phyloP scores from a whole-genome alignment of 345 rosid genomes.

The Eucalyptus victrix region DNA sequence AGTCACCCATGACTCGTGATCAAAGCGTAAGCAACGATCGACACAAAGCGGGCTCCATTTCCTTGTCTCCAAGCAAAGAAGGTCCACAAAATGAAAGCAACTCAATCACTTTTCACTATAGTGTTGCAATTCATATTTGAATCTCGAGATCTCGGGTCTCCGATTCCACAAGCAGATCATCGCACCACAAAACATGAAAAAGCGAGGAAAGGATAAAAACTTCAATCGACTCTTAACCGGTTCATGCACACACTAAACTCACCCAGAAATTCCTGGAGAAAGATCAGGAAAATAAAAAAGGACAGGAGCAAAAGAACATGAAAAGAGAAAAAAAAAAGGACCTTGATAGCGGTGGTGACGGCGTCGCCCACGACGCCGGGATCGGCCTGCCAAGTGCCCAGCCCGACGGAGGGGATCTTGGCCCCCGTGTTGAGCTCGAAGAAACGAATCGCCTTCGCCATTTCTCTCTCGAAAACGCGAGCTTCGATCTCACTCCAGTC shows the following conservation, averaged over 20 bases:
- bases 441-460: conserved; percentile 17
- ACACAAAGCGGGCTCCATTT: neutral
- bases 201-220: neutral
- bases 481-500: neutral
- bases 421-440: conserved; percentile 42
- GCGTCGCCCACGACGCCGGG: conserved; percentile 10
- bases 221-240: neutral
- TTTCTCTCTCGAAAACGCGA: neutral
- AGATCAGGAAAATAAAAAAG: neutral
- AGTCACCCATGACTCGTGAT: neutral
- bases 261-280: neutral
- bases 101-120: neutral
- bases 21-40: neutral
- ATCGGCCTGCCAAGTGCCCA: conserved; percentile 30
- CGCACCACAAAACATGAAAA: neutral
- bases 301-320: neutral
- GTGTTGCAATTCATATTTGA: neutral
- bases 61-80: neutral
- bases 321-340: neutral
- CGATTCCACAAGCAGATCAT: neutral
- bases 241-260: neutral
- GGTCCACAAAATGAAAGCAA: neutral
- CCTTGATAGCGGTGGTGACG: conserved; percentile 16
- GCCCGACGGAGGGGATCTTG: conserved; percentile 34
- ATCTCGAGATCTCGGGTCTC: neutral